Base-by-base conservation (phyloP, 768 basidiomycete species). In the Leccinum subgranulosum region DNA sequence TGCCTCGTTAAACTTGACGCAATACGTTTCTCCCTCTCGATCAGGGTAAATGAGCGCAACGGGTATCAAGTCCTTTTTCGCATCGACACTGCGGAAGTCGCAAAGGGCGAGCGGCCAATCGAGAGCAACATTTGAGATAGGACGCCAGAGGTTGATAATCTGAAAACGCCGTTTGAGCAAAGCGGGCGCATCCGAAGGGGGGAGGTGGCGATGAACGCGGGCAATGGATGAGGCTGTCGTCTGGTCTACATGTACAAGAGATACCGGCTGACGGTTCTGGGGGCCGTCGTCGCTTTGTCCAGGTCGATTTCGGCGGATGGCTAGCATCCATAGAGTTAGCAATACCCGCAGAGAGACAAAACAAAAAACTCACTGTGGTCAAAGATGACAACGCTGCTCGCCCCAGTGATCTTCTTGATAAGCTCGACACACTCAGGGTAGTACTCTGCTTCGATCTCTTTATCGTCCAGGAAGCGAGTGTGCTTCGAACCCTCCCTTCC, bases 71-170 rank as follows among this genome's bases (percentile, higher is more conserved):
- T 43, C 41, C n/a, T 43, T 43, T 11, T 43, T 43, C 41, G 0
- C 41, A 12, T 43, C 41, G 19, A 43, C 19, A 19, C 10, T 43
- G 19, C 41, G 41, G 41, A 19, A 43, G 19, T 43, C 41, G 11
- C 41, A 43, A 12, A 43, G 41, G 11, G 41, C 19, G 41, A 43
- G 41, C 4, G 41, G 41, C 41, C 41, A 19, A 43, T 43, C 41
- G 41, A 43, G 41, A n/a, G 41, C 41, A n/a, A 21, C 41, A 57
- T 78, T 68, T 17, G 70, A 63, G 63, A 83, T 80, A 1, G 81
- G 81, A 21, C 81, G 75, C 82, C 82, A 83, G 56, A 83, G 66
- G 66, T 82, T 82, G 59, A 83, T 75, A 59, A 83, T 78, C 61
- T 81, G 80, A 67, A 79, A 82, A 57, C 81, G 79, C 23, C 71